A percentile compares a stretch with the other conserved stretches of the same genome.
Conservation (phyloP, 1,139 yeast genomes). For the Geotrichum citri-aurantii region DNA sequence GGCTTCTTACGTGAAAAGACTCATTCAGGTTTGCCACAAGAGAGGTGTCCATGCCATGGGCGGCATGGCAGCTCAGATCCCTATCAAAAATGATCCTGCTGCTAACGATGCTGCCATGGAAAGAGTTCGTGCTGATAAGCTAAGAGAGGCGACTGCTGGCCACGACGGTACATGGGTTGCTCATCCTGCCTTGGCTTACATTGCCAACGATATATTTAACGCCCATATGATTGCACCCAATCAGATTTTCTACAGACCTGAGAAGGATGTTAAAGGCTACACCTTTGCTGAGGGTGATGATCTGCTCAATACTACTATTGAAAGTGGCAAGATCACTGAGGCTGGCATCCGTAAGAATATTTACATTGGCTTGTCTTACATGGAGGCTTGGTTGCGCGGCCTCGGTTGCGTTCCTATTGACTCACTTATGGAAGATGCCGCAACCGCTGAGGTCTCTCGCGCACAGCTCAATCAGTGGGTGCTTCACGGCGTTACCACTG, state of each 20-base stretch:
- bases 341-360: conserved; percentile 64
- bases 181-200: conserved; percentile 68
- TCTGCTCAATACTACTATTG: conserved; percentile 60
- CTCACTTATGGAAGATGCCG: conserved; percentile 79
- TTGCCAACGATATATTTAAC: conserved; percentile 67
- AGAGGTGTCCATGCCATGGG: conserved; percentile 76
- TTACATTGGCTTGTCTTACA: conserved; percentile 63
- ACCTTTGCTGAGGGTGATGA: conserved; percentile 53
- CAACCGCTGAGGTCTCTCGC: conserved; percentile 77
- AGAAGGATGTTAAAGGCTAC: conserved; percentile 34
- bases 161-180: conserved; percentile 82
- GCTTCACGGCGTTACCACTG: conserved; percentile 58
- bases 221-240: conserved; percentile 75
- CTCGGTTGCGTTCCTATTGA: conserved; percentile 76
- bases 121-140: conserved; percentile 61
- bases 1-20: conserved; percentile 59
- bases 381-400: conserved; percentile 77
- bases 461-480: conserved; percentile 80
- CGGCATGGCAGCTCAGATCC: conserved; percentile 80
- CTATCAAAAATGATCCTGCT: conserved; percentile 58
- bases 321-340: conserved; percentile 60
- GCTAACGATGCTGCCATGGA: conserved; percentile 62
- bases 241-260: conserved; percentile 56
- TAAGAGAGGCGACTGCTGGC: conserved; percentile 65
- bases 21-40: conserved; percentile 63